Base-by-base conservation (phyloP, 192 early-diverging fungal species). In the Podochytrium sp. region DNA sequence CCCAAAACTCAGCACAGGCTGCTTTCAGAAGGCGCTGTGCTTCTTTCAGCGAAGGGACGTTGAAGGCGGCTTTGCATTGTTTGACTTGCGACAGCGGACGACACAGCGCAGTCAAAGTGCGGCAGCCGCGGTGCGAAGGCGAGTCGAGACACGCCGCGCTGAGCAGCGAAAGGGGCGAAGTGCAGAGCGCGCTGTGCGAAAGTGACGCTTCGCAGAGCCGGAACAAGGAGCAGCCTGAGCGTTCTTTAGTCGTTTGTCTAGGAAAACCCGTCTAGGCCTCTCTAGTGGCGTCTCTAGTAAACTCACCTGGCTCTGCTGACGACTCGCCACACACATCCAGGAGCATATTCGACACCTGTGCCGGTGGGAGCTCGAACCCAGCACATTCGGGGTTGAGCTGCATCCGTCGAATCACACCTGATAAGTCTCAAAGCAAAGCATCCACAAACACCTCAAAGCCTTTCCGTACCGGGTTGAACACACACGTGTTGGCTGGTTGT, bases 381-480 rank as follows among this genome's bases (percentile, higher is more conserved):
- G 37, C 42, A 50, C 73, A 74, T 37, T 29, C 16, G n/a, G 56
- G 57, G 25, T n/a, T 27, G 18, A 58, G n/a, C 73, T 50, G 51
- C 16, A 7, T 18, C 57, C 10, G 12, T 14, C 12, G 7, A n/a
- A 5, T 1, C 2, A n/a, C 23, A 29, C n/a, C n/a, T n/a, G n/a
- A n/a, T n/a, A 55, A 29, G 33, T 30, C 67, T 18, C 27, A 34
- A 14, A 70, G 58, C 1, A 62, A 47, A 25, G 32, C 34, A 25
- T 7, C 3, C 52, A 43, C 18, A 1, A 30, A n/a, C 23, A n/a
- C n/a, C n/a, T n/a, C n/a, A 39, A 10, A 4, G 16, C 18, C 6
- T 18, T 5, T 5, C 12, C 68, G 12, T 57, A 74, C 73, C 20
- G 73, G 73, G 37, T 74, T 62, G 53, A 74, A 74, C 20, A 74